Evolutionary conservation across 108 stramenopile genomes (phyloP).

Genomic region (Nannochloropsis gaditana): DNA sequence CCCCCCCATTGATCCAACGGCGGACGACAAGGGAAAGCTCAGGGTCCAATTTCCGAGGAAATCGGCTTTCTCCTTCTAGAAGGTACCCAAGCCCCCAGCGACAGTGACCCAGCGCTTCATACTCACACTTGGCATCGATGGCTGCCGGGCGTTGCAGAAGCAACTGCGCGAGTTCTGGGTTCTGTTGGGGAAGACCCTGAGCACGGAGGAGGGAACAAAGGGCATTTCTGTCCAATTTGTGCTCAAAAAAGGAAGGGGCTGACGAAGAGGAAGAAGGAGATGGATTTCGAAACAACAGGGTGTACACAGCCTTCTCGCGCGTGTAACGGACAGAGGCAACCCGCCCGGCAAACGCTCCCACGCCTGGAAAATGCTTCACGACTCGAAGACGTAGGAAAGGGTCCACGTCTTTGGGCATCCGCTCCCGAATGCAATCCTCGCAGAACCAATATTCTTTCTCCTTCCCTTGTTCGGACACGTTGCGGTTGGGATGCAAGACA

Average conservation of each 20-base stretch:
- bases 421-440: background rate
- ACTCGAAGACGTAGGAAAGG: background rate
- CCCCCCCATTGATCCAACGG: background rate
- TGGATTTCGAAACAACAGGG: background rate
- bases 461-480: background rate
- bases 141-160: background rate
- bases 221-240: background rate
- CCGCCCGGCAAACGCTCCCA: background rate
- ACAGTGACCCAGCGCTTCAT: background rate
- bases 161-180: background rate
- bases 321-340: slow-evolving; percentile 3
- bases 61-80: background rate
- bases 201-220: background rate
- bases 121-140: slow-evolving; percentile 12
- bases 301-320: background rate
- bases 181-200: slow-evolving; percentile 11
- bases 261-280: background rate
- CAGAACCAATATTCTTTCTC: slow-evolving; percentile 20
- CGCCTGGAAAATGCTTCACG: background rate
- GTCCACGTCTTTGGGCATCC: background rate
- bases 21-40: background rate
- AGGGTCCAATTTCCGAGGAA: background rate
- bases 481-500: background rate
- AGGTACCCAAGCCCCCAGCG: background rate
- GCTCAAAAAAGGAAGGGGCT: background rate